These are phyloP conservation scores for Xylaria sp. DNA, from an alignment of 2,329 filamentous ascomycete species.

Conservation along the genomic window DNA sequence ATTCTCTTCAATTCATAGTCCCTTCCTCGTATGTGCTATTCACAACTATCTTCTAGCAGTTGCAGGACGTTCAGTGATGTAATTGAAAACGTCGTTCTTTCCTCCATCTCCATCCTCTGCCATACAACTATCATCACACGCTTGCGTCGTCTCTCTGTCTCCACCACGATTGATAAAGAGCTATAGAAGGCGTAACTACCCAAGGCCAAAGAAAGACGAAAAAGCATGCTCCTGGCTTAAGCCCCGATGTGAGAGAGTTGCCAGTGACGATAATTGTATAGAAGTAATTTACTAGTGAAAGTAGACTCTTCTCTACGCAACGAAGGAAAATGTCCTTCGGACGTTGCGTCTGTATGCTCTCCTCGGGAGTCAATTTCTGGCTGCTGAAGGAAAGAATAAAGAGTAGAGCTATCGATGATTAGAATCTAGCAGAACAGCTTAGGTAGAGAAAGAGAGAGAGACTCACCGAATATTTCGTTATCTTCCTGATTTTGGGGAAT, in stretches of 20 bases:
- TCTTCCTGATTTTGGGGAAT: conserved; percentile 22
- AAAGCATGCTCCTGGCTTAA: conserved; percentile 19
- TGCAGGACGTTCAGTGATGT: conserved; percentile 11
- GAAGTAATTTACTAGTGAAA: conserved; percentile 23
- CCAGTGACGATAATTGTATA: conserved; percentile 23
- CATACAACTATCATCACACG: conserved; percentile 20
- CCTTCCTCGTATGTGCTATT: conserved; percentile 12
- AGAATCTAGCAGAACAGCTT: conserved; percentile 18
- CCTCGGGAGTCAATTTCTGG: conserved; percentile 20
- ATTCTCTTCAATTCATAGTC: conserved; percentile 16
- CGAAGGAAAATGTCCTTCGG: conserved; percentile 17
- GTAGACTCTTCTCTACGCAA: conserved; percentile 23
- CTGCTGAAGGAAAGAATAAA: conserved; percentile 22
- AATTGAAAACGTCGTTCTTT: conserved; percentile 16
- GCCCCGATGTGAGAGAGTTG: conserved; percentile 21
- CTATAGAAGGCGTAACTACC: conserved; percentile 21
- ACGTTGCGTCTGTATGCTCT: conserved; percentile 20
- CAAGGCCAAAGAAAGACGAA: conserved; percentile 22
- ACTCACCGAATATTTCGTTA: conserved; percentile 22
- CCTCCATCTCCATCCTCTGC: conserved; percentile 17
- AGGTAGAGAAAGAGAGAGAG: conserved; percentile 16
- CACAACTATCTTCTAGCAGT: conserved; percentile 12
- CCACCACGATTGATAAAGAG: conserved; percentile 23
- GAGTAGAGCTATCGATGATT: conserved; percentile 19
- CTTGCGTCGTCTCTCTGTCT: conserved; percentile 18